A percentile compares a stretch with the other conserved stretches of the same genome.
Evolutionary conservation across 257 asterid species (phyloP).

Genomic region (Ehretia macrophylla): DNA sequence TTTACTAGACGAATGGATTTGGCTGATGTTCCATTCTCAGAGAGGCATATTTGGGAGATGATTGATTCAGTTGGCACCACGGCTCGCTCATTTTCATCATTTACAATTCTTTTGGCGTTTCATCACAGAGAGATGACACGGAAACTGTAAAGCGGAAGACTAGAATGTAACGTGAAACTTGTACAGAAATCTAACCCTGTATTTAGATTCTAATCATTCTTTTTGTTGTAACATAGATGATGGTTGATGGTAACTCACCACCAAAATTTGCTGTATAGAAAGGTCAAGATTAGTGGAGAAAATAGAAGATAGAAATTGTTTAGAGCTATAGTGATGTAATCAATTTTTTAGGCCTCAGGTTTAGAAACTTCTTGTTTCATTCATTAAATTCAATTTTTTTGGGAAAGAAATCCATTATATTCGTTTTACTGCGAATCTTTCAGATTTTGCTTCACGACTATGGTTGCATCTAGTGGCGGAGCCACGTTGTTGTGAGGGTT

Average conservation of each 20-base stretch:
- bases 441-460: no score
- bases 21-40: background rate
- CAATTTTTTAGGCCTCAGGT: conserved; percentile 30
- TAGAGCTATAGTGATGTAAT: conserved; percentile 22
- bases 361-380: conserved; percentile 7
- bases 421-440: background rate
- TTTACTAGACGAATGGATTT: background rate
- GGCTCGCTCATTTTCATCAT: conserved; percentile 8
- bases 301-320: conserved; percentile 28
- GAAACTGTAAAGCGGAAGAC: conserved; percentile 20
- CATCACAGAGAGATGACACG: conserved; percentile 14
- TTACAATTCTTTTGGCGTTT: conserved; percentile 12
- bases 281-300: conserved; percentile 28
- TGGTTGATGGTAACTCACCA: conserved; percentile 15
- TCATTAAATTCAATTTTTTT: conserved; percentile 10
- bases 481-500: no score
- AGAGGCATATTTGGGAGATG: background rate
- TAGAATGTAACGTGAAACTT: conserved; percentile 33
- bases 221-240: conserved; percentile 45
- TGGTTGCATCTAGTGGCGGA: no score
- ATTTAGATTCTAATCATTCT: conserved; percentile 40
- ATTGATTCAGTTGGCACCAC: conserved; percentile 10
- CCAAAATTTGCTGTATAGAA: conserved; percentile 46
- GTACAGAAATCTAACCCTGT: conserved; percentile 62
- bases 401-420: conserved; percentile 11